A percentile compares a stretch with the other conserved stretches of the same genome.
Conservation (phyloP, 2,329 filamentous ascomycete genomes). For the Xylariaceae sp. region DNA sequence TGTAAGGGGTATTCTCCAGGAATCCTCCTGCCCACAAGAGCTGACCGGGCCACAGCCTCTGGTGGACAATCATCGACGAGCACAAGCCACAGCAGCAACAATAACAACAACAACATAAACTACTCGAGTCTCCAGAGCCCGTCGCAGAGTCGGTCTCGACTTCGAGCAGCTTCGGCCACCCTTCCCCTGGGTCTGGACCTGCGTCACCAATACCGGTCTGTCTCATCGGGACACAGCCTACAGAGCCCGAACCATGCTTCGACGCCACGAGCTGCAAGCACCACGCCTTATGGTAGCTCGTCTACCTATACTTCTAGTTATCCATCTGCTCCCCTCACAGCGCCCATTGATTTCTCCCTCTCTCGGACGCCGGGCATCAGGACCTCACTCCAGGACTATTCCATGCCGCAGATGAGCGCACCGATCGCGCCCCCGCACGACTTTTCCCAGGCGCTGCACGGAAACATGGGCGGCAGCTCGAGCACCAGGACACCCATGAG, state of each 20-base stretch:
- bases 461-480: slow-evolving; percentile 30
- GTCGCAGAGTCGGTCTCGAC: slow-evolving; percentile 37
- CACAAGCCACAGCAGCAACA: no score
- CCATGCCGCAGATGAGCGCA: slow-evolving; percentile 47
- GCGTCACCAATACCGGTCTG: slow-evolving; percentile 24
- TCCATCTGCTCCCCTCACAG: slow-evolving; percentile 45
- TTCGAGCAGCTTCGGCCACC: slow-evolving; percentile 36
- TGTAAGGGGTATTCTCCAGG: slow-evolving; percentile 30
- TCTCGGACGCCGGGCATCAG: slow-evolving; percentile 34
- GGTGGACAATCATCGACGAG: slow-evolving; percentile 40
- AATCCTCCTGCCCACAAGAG: not conserved
- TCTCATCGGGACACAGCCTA: slow-evolving; percentile 20
- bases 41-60: slow-evolving; percentile 28
- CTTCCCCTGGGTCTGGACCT: slow-evolving; percentile 24
- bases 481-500: slow-evolving; percentile 36
- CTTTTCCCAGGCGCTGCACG: slow-evolving; percentile 42
- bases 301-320: slow-evolving; percentile 43
- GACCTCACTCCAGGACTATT: slow-evolving; percentile 36
- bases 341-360: slow-evolving; percentile 45
- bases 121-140: slow-evolving; percentile 41
- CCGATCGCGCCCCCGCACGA: slow-evolving; percentile 46
- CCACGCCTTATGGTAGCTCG: slow-evolving; percentile 33
- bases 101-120: no score
- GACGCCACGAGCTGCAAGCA: slow-evolving; percentile 29
- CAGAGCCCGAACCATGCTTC: slow-evolving; percentile 23